phyloP scores from a whole-genome alignment of 805 yeast genomes.

The Yarrowia sp. region DNA sequence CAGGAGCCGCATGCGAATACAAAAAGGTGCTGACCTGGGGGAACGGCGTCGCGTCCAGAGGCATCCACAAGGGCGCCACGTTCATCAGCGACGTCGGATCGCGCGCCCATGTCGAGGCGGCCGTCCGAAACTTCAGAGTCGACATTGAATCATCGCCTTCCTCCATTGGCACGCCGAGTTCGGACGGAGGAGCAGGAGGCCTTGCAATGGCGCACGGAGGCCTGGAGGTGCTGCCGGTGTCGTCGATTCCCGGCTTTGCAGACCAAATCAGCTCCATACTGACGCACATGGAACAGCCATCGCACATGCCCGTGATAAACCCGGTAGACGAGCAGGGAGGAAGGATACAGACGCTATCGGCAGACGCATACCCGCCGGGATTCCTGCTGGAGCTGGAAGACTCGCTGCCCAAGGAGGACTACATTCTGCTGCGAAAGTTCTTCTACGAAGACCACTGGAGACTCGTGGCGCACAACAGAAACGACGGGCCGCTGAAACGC shows the following conservation, averaged over 20 bases:
- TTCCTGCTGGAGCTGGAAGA: conserved; percentile 13
- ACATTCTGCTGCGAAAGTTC: not conserved
- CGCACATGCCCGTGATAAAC: not conserved
- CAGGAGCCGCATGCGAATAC: conserved; percentile 56
- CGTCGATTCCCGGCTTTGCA: not conserved
- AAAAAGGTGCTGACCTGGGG: conserved; percentile 68
- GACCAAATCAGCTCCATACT: conserved; percentile 15
- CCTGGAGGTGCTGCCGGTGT: not conserved
- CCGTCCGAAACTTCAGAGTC: conserved; percentile 16
- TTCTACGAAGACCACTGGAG: conserved; percentile 26
- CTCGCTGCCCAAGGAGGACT: conserved; percentile 10
- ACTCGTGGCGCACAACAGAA: conserved; percentile 13
- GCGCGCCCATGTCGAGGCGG: conserved; percentile 13
- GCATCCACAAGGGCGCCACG: conserved; percentile 19
- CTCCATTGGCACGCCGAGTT: conserved; percentile 1
- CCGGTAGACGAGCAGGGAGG: conserved; percentile 12
- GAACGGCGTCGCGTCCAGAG: conserved; percentile 15
- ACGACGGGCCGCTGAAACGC: conserved; percentile 11
- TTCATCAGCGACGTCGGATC: conserved; percentile 19
- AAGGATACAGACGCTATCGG: not conserved
- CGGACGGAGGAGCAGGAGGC: not conserved
- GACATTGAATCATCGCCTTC: not conserved
- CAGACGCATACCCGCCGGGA: conserved; percentile 19
- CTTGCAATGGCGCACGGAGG: not conserved
- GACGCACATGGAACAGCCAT: not conserved